phyloP scores from a whole-genome alignment of 169 alveolate genomes.

The Plasmodium yoelii region DNA sequence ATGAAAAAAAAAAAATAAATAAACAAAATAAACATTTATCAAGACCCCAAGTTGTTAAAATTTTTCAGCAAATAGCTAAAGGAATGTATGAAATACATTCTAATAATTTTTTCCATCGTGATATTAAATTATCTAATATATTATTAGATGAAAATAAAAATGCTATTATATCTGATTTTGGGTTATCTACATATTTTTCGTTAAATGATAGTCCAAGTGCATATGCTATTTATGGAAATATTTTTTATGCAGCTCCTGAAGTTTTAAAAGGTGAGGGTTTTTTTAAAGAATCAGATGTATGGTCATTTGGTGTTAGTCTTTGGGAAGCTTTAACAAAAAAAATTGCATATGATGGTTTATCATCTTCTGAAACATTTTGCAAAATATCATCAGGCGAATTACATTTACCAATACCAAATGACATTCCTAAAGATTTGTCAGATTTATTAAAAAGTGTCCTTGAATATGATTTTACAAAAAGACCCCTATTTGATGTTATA shows the following conservation, averaged over 20 bases:
- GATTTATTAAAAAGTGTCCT: slow-evolving; percentile 43
- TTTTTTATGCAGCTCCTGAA: slow-evolving; percentile 84
- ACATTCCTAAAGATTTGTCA: slow-evolving; percentile 48
- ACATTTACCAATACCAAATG: slow-evolving; percentile 66
- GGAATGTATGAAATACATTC: slow-evolving; percentile 80
- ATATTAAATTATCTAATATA: slow-evolving; percentile 59
- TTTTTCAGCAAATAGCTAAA: slow-evolving; percentile 80
- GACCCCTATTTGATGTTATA: slow-evolving; percentile 70
- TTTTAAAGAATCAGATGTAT: slow-evolving; percentile 82
- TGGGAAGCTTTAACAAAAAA: slow-evolving; percentile 77
- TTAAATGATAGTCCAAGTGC: slow-evolving; percentile 77
- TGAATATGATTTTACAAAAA: slow-evolving; percentile 63
- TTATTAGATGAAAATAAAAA: slow-evolving; percentile 50
- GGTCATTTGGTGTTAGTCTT: slow-evolving; percentile 82
- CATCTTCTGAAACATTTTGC: slow-evolving; percentile 74
- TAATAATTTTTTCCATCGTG: slow-evolving; percentile 75
- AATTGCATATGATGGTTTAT: slow-evolving; percentile 79
- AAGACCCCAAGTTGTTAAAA: slow-evolving; percentile 76
- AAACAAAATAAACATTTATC: slow-evolving; percentile 42
- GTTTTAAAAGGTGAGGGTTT: slow-evolving; percentile 83
- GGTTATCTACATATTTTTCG: slow-evolving; percentile 77
- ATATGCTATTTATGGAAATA: slow-evolving; percentile 81
- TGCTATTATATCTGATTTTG: slow-evolving; percentile 83
- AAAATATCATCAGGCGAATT: slow-evolving; percentile 67
- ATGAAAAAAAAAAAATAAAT: slow-evolving; percentile 49